A percentile compares a stretch with the other conserved stretches of the same genome.
Evolutionary conservation across 257 asterid genomes (phyloP).

Genomic region (Solanum microdontum): DNA sequence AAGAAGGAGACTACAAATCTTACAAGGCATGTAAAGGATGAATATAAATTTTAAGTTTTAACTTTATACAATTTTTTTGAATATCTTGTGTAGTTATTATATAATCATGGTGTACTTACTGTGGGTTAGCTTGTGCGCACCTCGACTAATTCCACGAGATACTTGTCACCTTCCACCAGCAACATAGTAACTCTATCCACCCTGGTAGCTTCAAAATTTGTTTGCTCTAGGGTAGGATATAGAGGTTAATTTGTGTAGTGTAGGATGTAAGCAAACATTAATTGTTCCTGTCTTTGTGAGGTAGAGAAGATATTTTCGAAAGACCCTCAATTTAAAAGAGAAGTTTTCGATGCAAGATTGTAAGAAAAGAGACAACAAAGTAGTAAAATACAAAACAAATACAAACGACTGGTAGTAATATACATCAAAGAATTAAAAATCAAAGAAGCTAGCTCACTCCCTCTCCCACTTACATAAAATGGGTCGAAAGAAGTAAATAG

Average conservation of each 20-base stretch:
- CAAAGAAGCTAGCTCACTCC: neutral
- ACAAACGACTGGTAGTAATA: neutral
- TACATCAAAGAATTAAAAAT: neutral
- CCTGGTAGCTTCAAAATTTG: neutral
- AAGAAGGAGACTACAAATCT: too few species aligned
- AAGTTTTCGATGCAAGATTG: neutral
- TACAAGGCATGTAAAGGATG: too few species aligned
- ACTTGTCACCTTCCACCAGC: neutral
- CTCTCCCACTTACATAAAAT: neutral
- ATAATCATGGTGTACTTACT: too few species aligned
- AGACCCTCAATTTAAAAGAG: neutral
- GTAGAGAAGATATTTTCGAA: neutral
- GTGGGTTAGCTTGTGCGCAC: neutral
- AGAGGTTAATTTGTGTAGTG: too few species aligned
- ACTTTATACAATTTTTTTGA: too few species aligned
- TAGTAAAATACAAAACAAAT: too few species aligned
- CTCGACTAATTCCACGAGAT: neutral
- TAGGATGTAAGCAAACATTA: too few species aligned
- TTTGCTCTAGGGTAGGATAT: too few species aligned
- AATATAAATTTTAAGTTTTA: too few species aligned
- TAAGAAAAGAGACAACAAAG: neutral
- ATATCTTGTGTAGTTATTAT: too few species aligned
- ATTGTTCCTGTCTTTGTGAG: too few species aligned
- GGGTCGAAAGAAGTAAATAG: rapidly evolving
- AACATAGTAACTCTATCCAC: neutral